Evolutionary conservation across 768 basidiomycete species (phyloP), one percentile per base, ranked within the genome.

Genomic region (Leccinum arenicola): DNA sequence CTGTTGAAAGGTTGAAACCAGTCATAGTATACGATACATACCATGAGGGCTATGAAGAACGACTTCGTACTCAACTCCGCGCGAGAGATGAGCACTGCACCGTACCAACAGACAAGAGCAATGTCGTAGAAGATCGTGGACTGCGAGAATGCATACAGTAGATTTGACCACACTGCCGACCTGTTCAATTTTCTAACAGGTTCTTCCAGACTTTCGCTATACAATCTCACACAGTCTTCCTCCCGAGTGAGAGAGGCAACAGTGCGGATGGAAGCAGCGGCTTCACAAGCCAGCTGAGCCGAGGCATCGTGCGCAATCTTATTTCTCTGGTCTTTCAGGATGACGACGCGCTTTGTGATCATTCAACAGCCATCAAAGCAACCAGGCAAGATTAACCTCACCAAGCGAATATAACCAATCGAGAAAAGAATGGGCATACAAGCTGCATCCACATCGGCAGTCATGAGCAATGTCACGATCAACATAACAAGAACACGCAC

Each of bases 231-330:
- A 68, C 91, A 92, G 61, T 95, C 91, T 23, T 86, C 82, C 70
- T 98, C 95, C 25, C 95, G 80, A 0, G 93, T 95, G 43, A 98
- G 78, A 1, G 88, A 81, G 9, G 95, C 93, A 31, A 98, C 95
- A 2, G 95, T 97, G 35, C 91, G 84, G 65, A 98, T 95, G 11
- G 95, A 82, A 10, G 83, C 88, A 27, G 93, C 92, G 35, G 93
- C 93, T 73, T 98, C 95, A 64, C 93, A 95, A 47, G 95, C 95
- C 21, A 95, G 71, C 59, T 96, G 93, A 4, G 95, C 92, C 25
- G 91, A 92, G 4, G 74, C 74, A 65, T 88, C 90, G 68, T 98
- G 93, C 0, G 86, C 78, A 64, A 80, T 80, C 75, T 93, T 93
- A 78, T 93, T 94, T 62, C 78, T 72, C 68, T 90, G 84, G 66